Percentiles rank a stretch among this genome's conserved stretches.
Conservation (phyloP, 2,329 filamentous ascomycete species). For the Colletotrichum somersetense region DNA sequence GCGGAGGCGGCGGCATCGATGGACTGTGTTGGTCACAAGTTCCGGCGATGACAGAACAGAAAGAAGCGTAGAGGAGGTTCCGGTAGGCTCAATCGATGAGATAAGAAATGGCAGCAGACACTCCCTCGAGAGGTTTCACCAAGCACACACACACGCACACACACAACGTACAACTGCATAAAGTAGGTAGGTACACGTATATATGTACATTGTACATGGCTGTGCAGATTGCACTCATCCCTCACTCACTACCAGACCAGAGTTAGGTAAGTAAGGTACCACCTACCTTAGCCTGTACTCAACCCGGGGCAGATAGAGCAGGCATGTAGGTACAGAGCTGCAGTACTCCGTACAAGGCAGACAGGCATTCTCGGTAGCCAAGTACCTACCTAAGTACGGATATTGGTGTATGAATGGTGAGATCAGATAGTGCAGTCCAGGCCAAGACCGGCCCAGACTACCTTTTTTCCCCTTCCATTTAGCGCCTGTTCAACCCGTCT, state of each 20-base stretch:
- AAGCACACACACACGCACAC: conserved; percentile 7
- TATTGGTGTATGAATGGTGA: neutral
- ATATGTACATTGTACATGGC: neutral
- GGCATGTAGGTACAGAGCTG: no score
- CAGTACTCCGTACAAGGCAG: neutral
- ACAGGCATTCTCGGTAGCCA: neutral
- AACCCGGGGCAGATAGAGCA: no score
- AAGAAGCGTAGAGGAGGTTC: conserved; percentile 33
- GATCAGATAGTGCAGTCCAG: conserved; percentile 22
- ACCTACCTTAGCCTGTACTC: no score
- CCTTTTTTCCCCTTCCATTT: neutral
- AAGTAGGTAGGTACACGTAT: neutral
- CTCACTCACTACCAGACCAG: no score
- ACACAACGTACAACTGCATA: neutral
- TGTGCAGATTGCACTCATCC: neutral
- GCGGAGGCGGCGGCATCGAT: conserved; percentile 23
- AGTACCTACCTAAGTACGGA: neutral
- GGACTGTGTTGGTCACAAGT: conserved; percentile 41
- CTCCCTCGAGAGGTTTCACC: conserved; percentile 33
- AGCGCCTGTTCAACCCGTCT: conserved; percentile 16
- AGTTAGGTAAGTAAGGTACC: no score
- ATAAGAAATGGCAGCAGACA: conserved; percentile 37
- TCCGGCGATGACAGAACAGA: conserved; percentile 40
- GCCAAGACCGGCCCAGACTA: neutral
- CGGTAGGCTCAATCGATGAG: conserved; percentile 30